Evolutionary conservation across 768 basidiomycete genomes (phyloP), one percentile per base, ranked within the genome.

Genomic region (Hortiboletus campestris): DNA sequence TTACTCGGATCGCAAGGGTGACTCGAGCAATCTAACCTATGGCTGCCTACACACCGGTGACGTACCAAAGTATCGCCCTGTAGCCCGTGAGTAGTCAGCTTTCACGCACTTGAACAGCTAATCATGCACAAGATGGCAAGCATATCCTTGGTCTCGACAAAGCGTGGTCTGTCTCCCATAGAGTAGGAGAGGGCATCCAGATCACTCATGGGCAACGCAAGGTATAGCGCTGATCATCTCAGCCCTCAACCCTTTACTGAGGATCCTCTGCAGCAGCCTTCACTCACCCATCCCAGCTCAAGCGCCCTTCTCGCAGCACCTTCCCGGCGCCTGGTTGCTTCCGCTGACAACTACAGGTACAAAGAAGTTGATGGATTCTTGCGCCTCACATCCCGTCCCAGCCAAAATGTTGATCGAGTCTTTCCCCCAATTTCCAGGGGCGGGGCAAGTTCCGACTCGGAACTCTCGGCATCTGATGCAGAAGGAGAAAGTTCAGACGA

Each of bases 361-460:
- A 73, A 81, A 53, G 88, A 89, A 68, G 65, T 78, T n/a, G 80
- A 88, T 57, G 88, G 87, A 10, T 84, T 88, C 63, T 72, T 91
- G 29, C 81, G 76, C 39, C 72, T 91, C 10, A 75, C 82, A 17
- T 77, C 84, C 16, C 71, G 72, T 16, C 66, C 67, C n/a, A 51
- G 47, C 53, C 69, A 51, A 56, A 58, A 49, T 59, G 62, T 40
- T 12, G 72, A 78, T 50, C 75, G 77, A 49, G 70, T 76, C 14
- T 84, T 87, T 61, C 81, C 82, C 32, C 79, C 82, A 11, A 82
- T 85, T 55, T 74, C 67, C 40, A 58, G 63, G 38, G 43, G 56
- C 40, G 68, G 67, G 28, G 66, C 63, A 28, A 61, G 50, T 28
- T 68, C 68, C 25, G 72, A 69, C 25, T 76, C 77, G 36, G 74